Base-by-base conservation (phyloP, 805 yeast species). In the Candida railenensis region DNA sequence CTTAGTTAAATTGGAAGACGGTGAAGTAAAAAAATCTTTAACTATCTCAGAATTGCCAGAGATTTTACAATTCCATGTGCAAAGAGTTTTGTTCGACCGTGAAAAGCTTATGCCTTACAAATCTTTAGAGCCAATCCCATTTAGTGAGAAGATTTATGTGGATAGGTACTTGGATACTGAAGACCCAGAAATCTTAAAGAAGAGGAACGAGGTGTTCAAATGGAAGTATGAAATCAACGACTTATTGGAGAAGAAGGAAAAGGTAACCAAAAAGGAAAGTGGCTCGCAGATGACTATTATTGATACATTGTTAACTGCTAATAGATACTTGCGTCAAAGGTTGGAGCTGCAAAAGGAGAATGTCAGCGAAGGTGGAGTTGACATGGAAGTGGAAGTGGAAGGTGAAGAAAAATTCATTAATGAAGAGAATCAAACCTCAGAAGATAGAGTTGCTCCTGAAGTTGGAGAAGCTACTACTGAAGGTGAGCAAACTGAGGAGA, bases 41-140 rank as follows among this genome's bases (percentile, higher is more conserved):
- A 80, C 91, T 0, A 78, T 92, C 3, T 74, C 80, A 8, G 76
- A 81, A 46, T 67, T 89, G 18, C 99, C 99, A 0, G 82, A 83
- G 4, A 79, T 94, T 43, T 65, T 94, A 42, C 99, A 94, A 62
- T 80, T 94, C 42, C 99, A 94, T 61, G 87, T 94, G 5, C 98
- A 91, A 66, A 76, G 99, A 59, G 98, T 94, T 1, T 88, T 89
- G 61, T 94, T 85, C 62, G 97, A 94, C 59, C 75, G 90, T 39
- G 84, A 74, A 45, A 67, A 78, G 12, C 75, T 83, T 43, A 77
- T 84, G 65, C 89, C 96, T 0, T 88, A 88, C 58, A 94, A 94
- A 61, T 84, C 90, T 2, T 77, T 80, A 37, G 90, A 86, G 47
- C 95, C 90, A 7, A 74, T 94, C 41, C 91, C 91, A 2, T 89